These are phyloP conservation scores for Candida pseudoviswanathii DNA, from an alignment of 1,139 yeast species.

Conservation along the genomic window DNA sequence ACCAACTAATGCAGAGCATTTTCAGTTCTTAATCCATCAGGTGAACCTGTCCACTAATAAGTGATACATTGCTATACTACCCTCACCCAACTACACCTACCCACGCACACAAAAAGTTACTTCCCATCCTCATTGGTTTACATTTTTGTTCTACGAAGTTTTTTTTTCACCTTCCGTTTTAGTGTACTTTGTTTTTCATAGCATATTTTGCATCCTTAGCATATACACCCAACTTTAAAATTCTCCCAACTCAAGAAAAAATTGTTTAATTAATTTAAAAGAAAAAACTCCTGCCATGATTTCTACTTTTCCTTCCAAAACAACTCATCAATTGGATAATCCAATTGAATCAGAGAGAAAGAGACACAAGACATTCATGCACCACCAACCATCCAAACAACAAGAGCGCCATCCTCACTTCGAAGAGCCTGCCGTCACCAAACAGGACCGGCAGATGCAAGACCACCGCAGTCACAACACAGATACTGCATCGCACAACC, in stretches of 20 bases:
- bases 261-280: background rate
- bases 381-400: background rate
- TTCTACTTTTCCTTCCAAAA: slow-evolving; percentile 5
- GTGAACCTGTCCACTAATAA: background rate
- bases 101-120: background rate
- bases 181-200: background rate
- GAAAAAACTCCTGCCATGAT: slow-evolving; percentile 1
- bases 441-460: background rate
- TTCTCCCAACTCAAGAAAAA: background rate
- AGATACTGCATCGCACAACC: slow-evolving; percentile 9
- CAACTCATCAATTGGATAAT: slow-evolving; percentile 8
- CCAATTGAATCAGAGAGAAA: slow-evolving; percentile 9
- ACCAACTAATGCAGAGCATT: slow-evolving; percentile 1
- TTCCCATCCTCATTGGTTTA: background rate
- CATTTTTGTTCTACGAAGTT: background rate
- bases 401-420: slow-evolving; percentile 3
- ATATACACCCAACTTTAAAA: background rate
- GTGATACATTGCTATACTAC: background rate
- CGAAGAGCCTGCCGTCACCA: background rate
- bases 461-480: background rate
- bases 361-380: slow-evolving; percentile 7
- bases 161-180: background rate
- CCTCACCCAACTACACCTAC: background rate
- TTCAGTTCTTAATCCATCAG: background rate
- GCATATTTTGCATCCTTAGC: slow-evolving; percentile 1